These are phyloP conservation scores for Komagataella pseudopastoris DNA, from an alignment of 805 yeast species.

Conservation along the genomic window DNA sequence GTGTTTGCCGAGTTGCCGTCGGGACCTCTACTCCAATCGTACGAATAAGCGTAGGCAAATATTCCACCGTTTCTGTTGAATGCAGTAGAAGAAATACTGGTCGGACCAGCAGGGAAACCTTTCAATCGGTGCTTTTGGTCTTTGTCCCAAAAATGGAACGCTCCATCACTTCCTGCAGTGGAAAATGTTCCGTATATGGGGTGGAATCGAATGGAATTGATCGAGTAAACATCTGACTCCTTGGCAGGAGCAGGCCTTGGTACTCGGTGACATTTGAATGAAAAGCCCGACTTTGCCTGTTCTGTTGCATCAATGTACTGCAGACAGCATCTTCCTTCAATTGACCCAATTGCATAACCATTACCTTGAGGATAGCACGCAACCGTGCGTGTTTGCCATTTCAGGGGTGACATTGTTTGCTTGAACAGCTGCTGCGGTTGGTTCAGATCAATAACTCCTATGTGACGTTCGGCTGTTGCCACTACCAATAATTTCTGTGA, in stretches of 20 bases:
- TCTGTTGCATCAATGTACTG: conserved; percentile 81
- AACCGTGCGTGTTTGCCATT: conserved; percentile 77
- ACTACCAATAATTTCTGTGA: conserved; percentile 74
- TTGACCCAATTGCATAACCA: conserved; percentile 85
- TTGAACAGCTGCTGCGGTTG: conserved; percentile 77
- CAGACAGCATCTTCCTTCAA: conserved; percentile 93
- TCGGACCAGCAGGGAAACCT: conserved; percentile 55
- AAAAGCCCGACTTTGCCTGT: conserved; percentile 61
- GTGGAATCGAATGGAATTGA: conserved; percentile 75
- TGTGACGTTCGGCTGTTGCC: conserved; percentile 87
- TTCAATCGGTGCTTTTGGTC: conserved; percentile 80
- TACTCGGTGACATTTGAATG: conserved; percentile 91
- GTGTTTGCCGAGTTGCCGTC: conserved; percentile 62
- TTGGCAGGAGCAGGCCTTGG: conserved; percentile 33
- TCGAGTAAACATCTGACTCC: conserved; percentile 62
- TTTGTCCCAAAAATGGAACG: conserved; percentile 92
- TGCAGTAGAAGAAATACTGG: conserved; percentile 60
- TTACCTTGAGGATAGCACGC: conserved; percentile 84
- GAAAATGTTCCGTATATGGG: conserved; percentile 84
- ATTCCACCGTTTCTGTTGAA: conserved; percentile 78
- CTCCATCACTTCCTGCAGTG: conserved; percentile 93
- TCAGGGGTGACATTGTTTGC: conserved; percentile 60
- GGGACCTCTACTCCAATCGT: conserved; percentile 94
- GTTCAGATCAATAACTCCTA: conserved; percentile 64
- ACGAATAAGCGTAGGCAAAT: conserved; percentile 83